Conservation (phyloP, 257 asterid species). For the Scutellaria barbata region DNA sequence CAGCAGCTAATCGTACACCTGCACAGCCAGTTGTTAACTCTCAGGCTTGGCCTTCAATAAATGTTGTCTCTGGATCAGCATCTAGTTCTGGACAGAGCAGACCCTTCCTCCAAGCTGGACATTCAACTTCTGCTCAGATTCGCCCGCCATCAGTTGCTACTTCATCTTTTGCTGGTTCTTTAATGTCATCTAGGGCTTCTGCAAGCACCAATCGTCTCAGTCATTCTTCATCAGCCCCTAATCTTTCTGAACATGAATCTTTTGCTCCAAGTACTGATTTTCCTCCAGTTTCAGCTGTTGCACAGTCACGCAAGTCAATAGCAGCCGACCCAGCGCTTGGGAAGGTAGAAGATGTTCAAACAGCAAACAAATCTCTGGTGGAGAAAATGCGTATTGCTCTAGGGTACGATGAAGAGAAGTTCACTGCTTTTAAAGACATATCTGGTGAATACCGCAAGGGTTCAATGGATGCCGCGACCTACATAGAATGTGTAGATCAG, state of each 20-base stretch:
- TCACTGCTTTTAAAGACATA: conserved; percentile 67
- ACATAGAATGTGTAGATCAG: conserved; percentile 71
- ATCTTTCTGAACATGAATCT: conserved; percentile 57
- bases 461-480: conserved; percentile 70
- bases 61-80: conserved; percentile 56
- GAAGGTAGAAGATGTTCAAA: conserved; percentile 67
- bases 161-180: conserved; percentile 51
- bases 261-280: conserved; percentile 56
- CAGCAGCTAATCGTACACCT: conserved; percentile 48
- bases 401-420: conserved; percentile 74
- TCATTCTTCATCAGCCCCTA: conserved; percentile 90
- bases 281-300: conserved; percentile 81
- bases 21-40: conserved; percentile 45
- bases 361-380: conserved; percentile 82
- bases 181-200: conserved; percentile 55
- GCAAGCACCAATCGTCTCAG: conserved; percentile 48
- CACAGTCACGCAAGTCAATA: conserved; percentile 50
- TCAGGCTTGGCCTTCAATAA: conserved; percentile 65
- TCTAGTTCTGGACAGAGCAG: conserved; percentile 57
- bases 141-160: conserved; percentile 47
- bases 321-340: conserved; percentile 39
- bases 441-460: conserved; percentile 84
- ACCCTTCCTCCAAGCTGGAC: conserved; percentile 42
- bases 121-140: conserved; percentile 53
- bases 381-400: conserved; percentile 82